Conservation (phyloP, 1,284 basidiomycete species). For the Chalciporus sp. region DNA sequence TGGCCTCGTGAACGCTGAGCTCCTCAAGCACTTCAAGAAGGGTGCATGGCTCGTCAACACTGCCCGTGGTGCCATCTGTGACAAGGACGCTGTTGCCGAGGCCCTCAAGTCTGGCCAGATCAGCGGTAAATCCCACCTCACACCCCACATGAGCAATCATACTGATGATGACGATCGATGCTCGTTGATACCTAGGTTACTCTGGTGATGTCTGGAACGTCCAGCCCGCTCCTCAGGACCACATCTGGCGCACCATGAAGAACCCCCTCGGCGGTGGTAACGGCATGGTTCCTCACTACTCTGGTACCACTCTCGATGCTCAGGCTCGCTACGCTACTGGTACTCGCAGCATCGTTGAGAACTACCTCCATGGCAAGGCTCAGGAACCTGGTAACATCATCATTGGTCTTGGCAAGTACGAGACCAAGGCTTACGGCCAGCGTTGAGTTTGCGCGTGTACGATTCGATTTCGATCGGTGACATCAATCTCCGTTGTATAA, state of each 20-base stretch:
- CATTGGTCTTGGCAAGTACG: conserved; percentile 65
- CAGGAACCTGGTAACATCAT: conserved; percentile 87
- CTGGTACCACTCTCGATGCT: conserved; percentile 90
- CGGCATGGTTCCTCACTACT: conserved; percentile 87
- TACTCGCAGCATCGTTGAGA: conserved; percentile 77
- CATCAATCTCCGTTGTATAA: neutral
- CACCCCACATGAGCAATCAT: neutral
- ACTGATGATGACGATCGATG: neutral
- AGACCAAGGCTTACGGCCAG: conserved; percentile 64
- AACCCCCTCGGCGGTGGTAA: conserved; percentile 82
- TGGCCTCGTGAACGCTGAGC: conserved; percentile 81
- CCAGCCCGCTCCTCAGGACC: conserved; percentile 84
- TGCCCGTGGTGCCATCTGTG: conserved; percentile 91
- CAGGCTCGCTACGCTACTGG: conserved; percentile 89
- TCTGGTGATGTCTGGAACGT: conserved; percentile 78
- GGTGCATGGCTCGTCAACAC: conserved; percentile 93
- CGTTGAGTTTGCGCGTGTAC: conserved; percentile 11
- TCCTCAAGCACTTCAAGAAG: conserved; percentile 90
- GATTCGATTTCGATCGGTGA: neutral
- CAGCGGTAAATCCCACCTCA: conserved; percentile 42
- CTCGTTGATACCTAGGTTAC: conserved; percentile 40
- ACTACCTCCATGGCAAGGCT: conserved; percentile 69
- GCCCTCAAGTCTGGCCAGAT: conserved; percentile 83
- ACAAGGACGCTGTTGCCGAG: conserved; percentile 77
- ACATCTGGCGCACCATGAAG: conserved; percentile 85